These are phyloP conservation scores for Kuraishia hungarica DNA, from an alignment of 805 yeast genomes.

Conservation along the genomic window DNA sequence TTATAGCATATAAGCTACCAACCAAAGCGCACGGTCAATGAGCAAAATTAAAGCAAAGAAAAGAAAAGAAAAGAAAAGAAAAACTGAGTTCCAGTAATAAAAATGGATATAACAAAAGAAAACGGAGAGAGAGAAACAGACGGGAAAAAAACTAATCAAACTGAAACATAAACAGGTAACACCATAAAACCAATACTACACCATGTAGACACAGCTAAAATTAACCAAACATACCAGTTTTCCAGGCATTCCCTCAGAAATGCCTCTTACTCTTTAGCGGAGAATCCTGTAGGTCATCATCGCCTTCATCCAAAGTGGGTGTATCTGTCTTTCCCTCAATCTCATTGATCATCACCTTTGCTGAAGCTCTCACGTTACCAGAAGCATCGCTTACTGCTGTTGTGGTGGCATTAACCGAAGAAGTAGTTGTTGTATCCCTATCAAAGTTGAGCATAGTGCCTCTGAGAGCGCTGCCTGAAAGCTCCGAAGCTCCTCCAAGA, in stretches of 20 bases:
- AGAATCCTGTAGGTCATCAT: background rate
- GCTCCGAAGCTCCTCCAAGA: background rate
- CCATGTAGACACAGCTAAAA: background rate
- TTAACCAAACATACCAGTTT: background rate
- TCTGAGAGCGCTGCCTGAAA: background rate
- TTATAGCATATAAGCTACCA: too few relatives aligned
- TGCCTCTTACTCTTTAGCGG: background rate
- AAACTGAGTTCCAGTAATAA: too few relatives aligned
- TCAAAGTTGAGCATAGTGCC: constrained; percentile 1
- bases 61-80: too few relatives aligned
- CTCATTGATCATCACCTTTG: background rate
- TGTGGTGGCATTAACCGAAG: background rate
- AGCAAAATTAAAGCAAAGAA: background rate
- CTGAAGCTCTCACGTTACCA: background rate
- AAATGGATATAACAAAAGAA: background rate
- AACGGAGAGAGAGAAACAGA: too few relatives aligned
- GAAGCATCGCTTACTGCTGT: background rate
- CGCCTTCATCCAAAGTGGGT: background rate
- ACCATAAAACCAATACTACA: background rate
- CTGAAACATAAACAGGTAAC: background rate
- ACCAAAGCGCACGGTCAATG: background rate
- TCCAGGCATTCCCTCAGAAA: background rate
- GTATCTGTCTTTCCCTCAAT: background rate
- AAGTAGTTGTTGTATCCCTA: background rate
- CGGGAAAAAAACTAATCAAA: background rate